phyloP scores from a whole-genome alignment of 1,284 basidiomycete species.

The Ceratorhiza oryzae-sativae region DNA sequence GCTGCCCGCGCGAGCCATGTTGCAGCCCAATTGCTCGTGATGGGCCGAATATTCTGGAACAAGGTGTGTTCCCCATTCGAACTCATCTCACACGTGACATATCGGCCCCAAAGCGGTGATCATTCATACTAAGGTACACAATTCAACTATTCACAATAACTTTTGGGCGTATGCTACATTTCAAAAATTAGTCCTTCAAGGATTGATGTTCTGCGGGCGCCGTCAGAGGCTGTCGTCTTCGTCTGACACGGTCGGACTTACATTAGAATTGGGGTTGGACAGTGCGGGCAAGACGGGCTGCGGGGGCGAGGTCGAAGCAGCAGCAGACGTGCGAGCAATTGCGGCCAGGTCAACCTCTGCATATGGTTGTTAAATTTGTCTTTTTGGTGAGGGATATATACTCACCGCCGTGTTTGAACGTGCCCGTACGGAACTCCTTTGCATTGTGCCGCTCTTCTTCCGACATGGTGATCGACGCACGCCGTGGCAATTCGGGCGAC shows the following conservation, averaged over 20 bases:
- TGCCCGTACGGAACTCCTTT: neutral
- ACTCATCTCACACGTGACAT: conserved; percentile 10
- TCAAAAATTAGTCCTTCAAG: neutral
- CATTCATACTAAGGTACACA: neutral
- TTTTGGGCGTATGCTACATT: conserved; percentile 6
- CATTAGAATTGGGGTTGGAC: conserved; percentile 17
- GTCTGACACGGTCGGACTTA: neutral
- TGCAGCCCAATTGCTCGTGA: neutral
- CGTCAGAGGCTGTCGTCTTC: neutral
- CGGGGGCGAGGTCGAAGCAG: conserved; percentile 39
- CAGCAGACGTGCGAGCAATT: conserved; percentile 42
- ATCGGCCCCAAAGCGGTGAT: neutral
- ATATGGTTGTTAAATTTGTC: neutral
- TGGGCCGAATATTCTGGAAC: conserved; percentile 38
- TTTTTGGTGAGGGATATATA: neutral
- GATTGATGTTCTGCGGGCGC: neutral
- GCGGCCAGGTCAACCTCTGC: conserved; percentile 40
- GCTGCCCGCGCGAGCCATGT: neutral
- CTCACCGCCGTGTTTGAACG: conserved; percentile 20
- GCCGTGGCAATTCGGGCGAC: conserved; percentile 27
- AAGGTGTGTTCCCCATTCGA: neutral
- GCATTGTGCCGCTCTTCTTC: conserved; percentile 29
- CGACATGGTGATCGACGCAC: conserved; percentile 27
- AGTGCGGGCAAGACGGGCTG: neutral
- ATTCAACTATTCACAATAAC: conserved; percentile 23